Percentiles rank a stretch among this genome's conserved stretches.
These are phyloP conservation scores for Xylaria bambusicola DNA, from an alignment of 495 filamentous ascomycete species.

Conservation along the genomic window DNA sequence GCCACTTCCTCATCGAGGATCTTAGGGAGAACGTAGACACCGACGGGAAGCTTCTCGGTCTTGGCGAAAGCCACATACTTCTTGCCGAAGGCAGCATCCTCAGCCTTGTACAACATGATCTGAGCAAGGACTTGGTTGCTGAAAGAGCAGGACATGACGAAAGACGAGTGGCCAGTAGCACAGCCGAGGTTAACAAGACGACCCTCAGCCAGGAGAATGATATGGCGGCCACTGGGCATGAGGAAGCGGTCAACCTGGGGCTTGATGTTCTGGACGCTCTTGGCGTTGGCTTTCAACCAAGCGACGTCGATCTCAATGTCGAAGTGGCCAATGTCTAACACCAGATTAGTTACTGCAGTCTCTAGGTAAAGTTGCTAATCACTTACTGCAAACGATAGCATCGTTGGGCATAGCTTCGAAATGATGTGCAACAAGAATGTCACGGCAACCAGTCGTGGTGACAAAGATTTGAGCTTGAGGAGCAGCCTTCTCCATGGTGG, in stretches of 20 bases:
- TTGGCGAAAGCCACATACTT: slow-evolving; percentile 97
- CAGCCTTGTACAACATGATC: slow-evolving; percentile 95
- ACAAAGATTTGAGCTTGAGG: slow-evolving; percentile 93
- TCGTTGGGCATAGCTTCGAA: slow-evolving; percentile 98
- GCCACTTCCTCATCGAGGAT: slow-evolving; percentile 98
- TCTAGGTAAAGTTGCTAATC: not conserved
- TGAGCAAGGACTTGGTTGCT: slow-evolving; percentile 99
- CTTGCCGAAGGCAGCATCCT: slow-evolving; percentile 80
- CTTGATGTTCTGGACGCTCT: slow-evolving; percentile 97
- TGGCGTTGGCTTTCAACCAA: slow-evolving; percentile 94
- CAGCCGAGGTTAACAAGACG: slow-evolving; percentile 99
- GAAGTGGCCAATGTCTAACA: slow-evolving; percentile 94
- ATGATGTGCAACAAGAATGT: slow-evolving; percentile 89
- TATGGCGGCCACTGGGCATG: slow-evolving; percentile 91
- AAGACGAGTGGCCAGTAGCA: slow-evolving; percentile 98
- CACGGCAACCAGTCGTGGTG: slow-evolving; percentile 98
- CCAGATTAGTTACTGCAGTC: slow-evolving; percentile 17
- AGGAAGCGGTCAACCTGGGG: slow-evolving; percentile 98
- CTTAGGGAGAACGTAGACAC: slow-evolving; percentile 98
- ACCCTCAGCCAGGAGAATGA: slow-evolving; percentile 97
- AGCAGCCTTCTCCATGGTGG: slow-evolving; percentile 95
- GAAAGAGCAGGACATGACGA: slow-evolving; percentile 99
- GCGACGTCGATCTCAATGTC: slow-evolving; percentile 99
- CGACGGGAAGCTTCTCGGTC: slow-evolving; percentile 78
- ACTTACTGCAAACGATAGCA: slow-evolving; percentile 97